phyloP scores from a whole-genome alignment of 768 basidiomycete genomes.

The Daedaleopsis sinensis region DNA sequence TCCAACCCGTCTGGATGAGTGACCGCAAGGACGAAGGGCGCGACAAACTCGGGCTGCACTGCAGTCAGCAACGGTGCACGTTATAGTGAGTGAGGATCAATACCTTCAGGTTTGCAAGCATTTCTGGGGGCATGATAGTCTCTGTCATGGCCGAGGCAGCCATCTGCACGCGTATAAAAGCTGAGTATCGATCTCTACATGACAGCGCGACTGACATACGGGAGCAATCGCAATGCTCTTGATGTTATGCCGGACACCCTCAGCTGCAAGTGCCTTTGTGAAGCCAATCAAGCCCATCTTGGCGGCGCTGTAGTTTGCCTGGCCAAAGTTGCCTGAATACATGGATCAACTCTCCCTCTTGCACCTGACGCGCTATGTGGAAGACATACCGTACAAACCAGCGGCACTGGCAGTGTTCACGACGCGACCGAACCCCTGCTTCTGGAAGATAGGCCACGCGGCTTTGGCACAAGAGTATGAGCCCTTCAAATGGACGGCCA shows the following conservation, averaged over 20 bases:
- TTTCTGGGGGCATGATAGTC: constrained; percentile 92
- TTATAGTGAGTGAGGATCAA: neutral
- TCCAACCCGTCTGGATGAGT: constrained; percentile 84
- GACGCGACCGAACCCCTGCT: constrained; percentile 92
- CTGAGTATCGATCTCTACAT: neutral
- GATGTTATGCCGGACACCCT: constrained; percentile 92
- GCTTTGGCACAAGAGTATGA: constrained; percentile 93
- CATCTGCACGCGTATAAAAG: constrained; percentile 48
- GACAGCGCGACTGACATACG: constrained; percentile 45
- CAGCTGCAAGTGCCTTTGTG: constrained; percentile 89
- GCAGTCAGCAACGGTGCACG: neutral
- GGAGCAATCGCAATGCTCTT: constrained; percentile 88
- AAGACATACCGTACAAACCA: constrained; percentile 78
- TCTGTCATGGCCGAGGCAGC: constrained; percentile 98
- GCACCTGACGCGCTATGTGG: neutral
- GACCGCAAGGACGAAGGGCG: constrained; percentile 88
- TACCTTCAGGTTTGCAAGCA: constrained; percentile 86
- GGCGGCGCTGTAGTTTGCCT: constrained; percentile 96
- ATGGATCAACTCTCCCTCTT: neutral
- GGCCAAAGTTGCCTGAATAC: constrained; percentile 84
- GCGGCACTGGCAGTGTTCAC: constrained; percentile 96
- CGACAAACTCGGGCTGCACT: constrained; percentile 82
- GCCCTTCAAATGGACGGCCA: constrained; percentile 91
- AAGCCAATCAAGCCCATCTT: constrained; percentile 96
- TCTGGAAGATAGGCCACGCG: constrained; percentile 94